These are phyloP conservation scores for Gossypioides kirkii DNA, from an alignment of 345 rosid genomes.

Conservation along the genomic window DNA sequence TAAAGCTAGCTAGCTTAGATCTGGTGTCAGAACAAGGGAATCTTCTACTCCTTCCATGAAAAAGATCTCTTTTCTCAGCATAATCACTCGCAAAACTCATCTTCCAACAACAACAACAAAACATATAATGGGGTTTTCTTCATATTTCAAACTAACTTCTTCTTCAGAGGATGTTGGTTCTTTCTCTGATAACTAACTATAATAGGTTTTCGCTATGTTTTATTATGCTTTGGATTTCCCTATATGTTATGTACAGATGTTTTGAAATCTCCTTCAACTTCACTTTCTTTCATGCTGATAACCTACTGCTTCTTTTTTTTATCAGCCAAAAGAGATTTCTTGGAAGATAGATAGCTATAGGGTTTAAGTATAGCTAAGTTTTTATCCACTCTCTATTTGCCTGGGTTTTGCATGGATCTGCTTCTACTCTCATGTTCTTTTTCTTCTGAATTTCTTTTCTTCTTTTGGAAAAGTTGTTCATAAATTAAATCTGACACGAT, in stretches of 20 bases:
- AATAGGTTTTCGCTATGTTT: too few relatives aligned
- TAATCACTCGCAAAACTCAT: neutral
- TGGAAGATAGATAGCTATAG: neutral
- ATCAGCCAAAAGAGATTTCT: neutral
- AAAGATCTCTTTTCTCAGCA: neutral
- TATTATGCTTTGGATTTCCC: too few relatives aligned
- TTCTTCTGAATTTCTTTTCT: neutral
- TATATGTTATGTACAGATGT: neutral
- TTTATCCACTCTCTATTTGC: neutral
- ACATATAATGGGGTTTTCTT: neutral
- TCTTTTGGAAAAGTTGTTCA: neutral
- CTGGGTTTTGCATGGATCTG: conserved; percentile 12
- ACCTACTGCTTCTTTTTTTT: too few relatives aligned
- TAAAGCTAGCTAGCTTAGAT: conserved; percentile 3
- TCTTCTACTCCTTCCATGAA: conserved; percentile 23
- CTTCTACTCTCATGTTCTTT: neutral
- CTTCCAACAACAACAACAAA: neutral
- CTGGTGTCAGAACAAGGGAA: conserved; percentile 21
- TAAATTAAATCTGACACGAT: neutral
- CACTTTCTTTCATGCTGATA: neutral
- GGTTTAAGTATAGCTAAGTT: neutral
- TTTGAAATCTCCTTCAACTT: neutral
- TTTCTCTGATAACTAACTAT: neutral
- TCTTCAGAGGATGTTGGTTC: neutral
- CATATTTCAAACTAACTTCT: neutral